Conservation (phyloP, 208 protist species). For the Wallacemonas sp. region DNA sequence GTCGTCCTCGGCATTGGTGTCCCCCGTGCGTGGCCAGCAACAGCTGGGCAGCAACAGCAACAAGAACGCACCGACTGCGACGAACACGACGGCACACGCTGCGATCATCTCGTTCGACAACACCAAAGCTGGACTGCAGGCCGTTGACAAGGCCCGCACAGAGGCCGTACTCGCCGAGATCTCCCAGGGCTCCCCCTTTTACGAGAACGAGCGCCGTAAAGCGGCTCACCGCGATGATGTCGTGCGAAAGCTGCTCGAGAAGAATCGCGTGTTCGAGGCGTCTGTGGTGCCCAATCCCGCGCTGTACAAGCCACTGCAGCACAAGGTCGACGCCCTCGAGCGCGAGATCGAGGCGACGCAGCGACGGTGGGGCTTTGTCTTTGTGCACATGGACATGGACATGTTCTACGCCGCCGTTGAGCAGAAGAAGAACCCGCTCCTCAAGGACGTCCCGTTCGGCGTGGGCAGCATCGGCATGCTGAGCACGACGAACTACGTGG, state of each 20-base stretch:
- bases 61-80: no score
- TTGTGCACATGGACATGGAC: slow-evolving; percentile 92
- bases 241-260: no score
- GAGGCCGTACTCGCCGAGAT: slow-evolving; percentile 79
- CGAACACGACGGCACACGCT: no score
- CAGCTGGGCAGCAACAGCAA: no score
- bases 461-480: slow-evolving; percentile 94
- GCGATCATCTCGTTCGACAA: slow-evolving; percentile 12
- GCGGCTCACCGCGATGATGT: slow-evolving; percentile 45
- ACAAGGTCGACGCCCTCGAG: slow-evolving; percentile 52
- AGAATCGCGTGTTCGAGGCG: slow-evolving; percentile 50
- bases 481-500: slow-evolving; percentile 95
- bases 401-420: slow-evolving; percentile 94
- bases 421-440: slow-evolving; percentile 90
- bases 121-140: slow-evolving; percentile 74
- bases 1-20: no score
- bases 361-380: slow-evolving; percentile 57
- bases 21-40: no score
- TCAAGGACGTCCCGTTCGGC: slow-evolving; percentile 91
- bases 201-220: slow-evolving; percentile 60
- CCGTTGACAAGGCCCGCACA: slow-evolving; percentile 79
- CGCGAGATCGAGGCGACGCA: slow-evolving; percentile 64
- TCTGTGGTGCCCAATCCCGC: slow-evolving; percentile 41
- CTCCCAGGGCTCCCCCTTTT: slow-evolving; percentile 74
- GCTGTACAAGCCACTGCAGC: slow-evolving; percentile 40